Evolutionary conservation across 768 basidiomycete species (phyloP).

Genomic region (Hericium erinaceus): DNA sequence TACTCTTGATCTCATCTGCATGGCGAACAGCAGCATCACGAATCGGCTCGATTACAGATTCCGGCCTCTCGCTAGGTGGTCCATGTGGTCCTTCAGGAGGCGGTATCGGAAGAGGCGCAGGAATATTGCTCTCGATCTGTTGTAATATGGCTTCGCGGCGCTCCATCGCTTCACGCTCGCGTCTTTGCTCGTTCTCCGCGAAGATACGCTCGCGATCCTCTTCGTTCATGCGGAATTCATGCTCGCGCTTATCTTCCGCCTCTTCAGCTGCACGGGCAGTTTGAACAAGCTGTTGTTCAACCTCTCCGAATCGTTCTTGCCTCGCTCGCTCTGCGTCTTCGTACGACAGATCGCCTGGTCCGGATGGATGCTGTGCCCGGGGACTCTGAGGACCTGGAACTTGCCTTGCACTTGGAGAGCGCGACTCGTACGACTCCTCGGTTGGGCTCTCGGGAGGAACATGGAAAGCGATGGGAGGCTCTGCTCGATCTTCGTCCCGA

Average conservation of each 20-base stretch:
- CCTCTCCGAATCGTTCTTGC: slow-evolving; percentile 46
- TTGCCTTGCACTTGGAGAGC: not conserved
- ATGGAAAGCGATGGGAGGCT: not conserved
- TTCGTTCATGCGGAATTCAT: slow-evolving; percentile 55
- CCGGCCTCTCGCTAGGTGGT: slow-evolving; percentile 17
- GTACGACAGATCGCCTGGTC: slow-evolving; percentile 21
- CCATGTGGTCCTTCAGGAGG: not conserved
- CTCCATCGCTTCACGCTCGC: slow-evolving; percentile 46
- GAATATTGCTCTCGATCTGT: slow-evolving; percentile 14
- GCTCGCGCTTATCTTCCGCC: slow-evolving; percentile 56
- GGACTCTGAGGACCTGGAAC: not conserved
- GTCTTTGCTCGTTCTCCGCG: slow-evolving; percentile 45
- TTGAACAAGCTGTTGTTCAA: slow-evolving; percentile 40
- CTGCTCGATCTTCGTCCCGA: not conserved
- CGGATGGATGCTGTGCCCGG: slow-evolving; percentile 9
- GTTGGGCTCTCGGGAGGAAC: not conserved
- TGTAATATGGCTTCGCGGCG: slow-evolving; percentile 36
- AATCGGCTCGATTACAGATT: slow-evolving; percentile 33
- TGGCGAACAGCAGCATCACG: slow-evolving; percentile 46
- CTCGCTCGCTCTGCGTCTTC: slow-evolving; percentile 40
- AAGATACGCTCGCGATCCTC: slow-evolving; percentile 56
- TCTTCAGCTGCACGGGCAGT: slow-evolving; percentile 41
- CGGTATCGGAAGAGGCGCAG: not conserved
- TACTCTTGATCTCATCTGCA: slow-evolving; percentile 46
- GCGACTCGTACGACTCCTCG: not conserved